Conservation (phyloP, 2,329 filamentous ascomycete genomes). For the Aspergillus floridensis region DNA sequence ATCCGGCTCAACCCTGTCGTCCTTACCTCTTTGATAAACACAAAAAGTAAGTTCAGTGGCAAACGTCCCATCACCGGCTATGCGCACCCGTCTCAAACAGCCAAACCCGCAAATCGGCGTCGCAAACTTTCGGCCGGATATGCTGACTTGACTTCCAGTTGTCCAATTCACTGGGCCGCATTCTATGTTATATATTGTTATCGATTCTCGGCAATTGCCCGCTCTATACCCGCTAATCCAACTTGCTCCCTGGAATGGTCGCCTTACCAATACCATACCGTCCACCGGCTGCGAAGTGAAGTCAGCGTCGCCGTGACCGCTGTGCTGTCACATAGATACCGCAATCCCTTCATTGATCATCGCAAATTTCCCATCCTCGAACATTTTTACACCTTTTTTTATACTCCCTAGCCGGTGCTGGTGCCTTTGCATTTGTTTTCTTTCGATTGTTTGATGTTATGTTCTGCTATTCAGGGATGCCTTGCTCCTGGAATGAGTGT, state of each 20-base stretch:
- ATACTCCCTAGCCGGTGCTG: conserved; percentile 6
- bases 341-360: too few relatives aligned
- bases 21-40: neutral
- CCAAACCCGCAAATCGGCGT: neutral
- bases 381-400: neutral
- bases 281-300: neutral
- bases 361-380: neutral
- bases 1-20: neutral
- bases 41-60: neutral
- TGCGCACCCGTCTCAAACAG: neutral
- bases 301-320: neutral
- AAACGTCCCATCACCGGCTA: neutral
- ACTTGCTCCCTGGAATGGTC: neutral
- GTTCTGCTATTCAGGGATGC: conserved; percentile 12
- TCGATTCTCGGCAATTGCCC: neutral
- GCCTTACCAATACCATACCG: neutral
- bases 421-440: conserved; percentile 6
- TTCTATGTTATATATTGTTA: neutral
- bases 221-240: neutral
- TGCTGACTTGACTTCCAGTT: neutral
- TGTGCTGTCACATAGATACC: neutral
- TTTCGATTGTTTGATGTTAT: neutral
- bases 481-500: conserved; percentile 10
- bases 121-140: neutral
- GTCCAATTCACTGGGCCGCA: neutral